phyloP scores from a whole-genome alignment of 495 filamentous ascomycete species.

The Pseudoneurospora amorphoporcata region DNA sequence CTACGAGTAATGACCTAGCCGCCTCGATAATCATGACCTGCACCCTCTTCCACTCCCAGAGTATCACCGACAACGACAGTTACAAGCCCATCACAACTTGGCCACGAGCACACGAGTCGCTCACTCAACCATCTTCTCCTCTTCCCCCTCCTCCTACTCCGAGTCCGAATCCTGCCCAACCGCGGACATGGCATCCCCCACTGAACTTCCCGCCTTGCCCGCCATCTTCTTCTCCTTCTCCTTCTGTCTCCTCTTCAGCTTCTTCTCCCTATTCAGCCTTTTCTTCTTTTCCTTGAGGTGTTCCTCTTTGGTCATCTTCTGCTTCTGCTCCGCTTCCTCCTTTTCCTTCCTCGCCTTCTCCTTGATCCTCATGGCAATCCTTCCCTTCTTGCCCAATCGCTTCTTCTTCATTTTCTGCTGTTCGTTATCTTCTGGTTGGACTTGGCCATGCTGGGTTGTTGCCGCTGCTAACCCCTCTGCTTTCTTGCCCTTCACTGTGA shows the following conservation, averaged over 20 bases:
- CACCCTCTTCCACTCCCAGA: background rate
- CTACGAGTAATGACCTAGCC: background rate
- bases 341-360: slow-evolving; percentile 23
- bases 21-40: background rate
- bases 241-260: slow-evolving; percentile 41
- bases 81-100: background rate
- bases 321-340: slow-evolving; percentile 15
- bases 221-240: slow-evolving; percentile 38
- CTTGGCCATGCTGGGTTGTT: background rate
- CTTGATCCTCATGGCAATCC: slow-evolving; percentile 35
- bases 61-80: background rate
- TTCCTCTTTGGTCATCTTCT: slow-evolving; percentile 35
- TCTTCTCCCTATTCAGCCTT: slow-evolving; percentile 40
- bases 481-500: slow-evolving; percentile 4
- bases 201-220: slow-evolving; percentile 6
- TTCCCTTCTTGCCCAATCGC: slow-evolving; percentile 42
- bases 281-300: slow-evolving; percentile 44
- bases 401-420: slow-evolving; percentile 28
- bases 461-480: background rate
- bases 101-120: background rate
- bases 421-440: background rate
- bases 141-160: background rate
- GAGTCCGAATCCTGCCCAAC: background rate
- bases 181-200: background rate
- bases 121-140: slow-evolving; percentile 1